Base-by-base conservation (phyloP, 306 rosid genomes). In the Glycine latifolia region DNA sequence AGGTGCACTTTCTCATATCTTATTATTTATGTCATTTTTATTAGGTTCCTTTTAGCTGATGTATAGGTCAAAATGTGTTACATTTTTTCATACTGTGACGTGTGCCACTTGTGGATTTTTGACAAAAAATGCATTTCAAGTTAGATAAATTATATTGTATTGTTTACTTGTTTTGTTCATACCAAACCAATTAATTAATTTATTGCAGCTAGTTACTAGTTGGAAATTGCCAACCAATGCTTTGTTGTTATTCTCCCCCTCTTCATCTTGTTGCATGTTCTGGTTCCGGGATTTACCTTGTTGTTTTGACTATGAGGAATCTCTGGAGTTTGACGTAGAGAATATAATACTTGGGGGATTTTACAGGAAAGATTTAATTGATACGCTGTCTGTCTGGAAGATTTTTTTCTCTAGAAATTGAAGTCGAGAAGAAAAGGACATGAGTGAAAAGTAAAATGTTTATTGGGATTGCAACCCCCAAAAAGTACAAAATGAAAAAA, bases 1-100 rank as follows among this genome's bases (percentile, higher is more conserved):
- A 95, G 97, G 98, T 95, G 83, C 81, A 9, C 68, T 72, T 82
- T 84, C 53, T 10, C 67, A 10, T 73, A 67, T 80, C 83, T 75
- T 71, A 76, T 75, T 71, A 76, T 62, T 62, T 67, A 52, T 46
- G 11, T 26, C 0, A 13, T 6, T 79, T 35, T n/a, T 10, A 35
- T 16, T 47, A 7, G 50, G 8, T 20, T 52, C 26, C 53, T 50
- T 50, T 59, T 7, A 7, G 47, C 11, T 65, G 60, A 68, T 33
- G 1, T 20, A 41, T 67, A n/a, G 61, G 65, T 58, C 9, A 68
- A 49, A 53, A 48, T 31, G 68, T 39, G 55, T 60, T 61, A 17
- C 39, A 41, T 41, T 80, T 62, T 70, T 62, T n/a, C 74, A 7
- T 54, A 63, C 43, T 33, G 1, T 54, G 44, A 66, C n/a, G 54